Base-by-base conservation (phyloP, 2,329 filamentous ascomycete genomes). In the Monilinia laxa region DNA sequence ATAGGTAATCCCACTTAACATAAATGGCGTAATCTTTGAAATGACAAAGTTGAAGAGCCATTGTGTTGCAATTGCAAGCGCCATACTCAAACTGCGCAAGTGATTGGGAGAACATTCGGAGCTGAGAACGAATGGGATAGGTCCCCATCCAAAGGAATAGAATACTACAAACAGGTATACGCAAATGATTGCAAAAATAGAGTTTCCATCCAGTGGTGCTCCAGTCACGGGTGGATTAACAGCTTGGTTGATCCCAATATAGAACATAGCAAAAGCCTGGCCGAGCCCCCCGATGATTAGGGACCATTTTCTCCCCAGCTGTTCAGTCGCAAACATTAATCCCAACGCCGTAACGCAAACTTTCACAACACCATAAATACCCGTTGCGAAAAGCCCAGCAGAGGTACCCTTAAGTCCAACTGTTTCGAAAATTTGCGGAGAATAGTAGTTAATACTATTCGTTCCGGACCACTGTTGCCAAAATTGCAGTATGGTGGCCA, bases 1-100 rank as follows among this genome's bases (percentile, higher is more conserved):
- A 47, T 69, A 74, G 0, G 67, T 68, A 53, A 74, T 74, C 9
- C 65, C 64, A n/a, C 67, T 71, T 38, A 74, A 66, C 70, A 72
- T 70, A 11, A 66, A 68, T 1, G 70, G 69, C 1, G 71, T 73
- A 16, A 73, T 71, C 6, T 71, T 79, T 1, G 89, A 87, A 65
- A 91, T 84, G 31, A 90, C 82, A 70, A 91, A 89, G 74, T 91
- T 91, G 78, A 91, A 90, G 1, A 91, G 77, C 88, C 88, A 90
- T 73, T 91, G 87, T 0, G 85, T 88, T 1, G 85, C 86, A 0
- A 88, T 87, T 0, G 83, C 88, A 52, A 90, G 81, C 3, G 87
- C 83, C 40, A 83, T 80, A 11, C 81, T 82, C 4, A 79, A 76
- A 62, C 83, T 82, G 16, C 83, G 79, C 57, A 85, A 80, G 7